Evolutionary conservation across 495 filamentous ascomycete genomes (phyloP).

Genomic region (Staphylotrichum tortipilum): DNA sequence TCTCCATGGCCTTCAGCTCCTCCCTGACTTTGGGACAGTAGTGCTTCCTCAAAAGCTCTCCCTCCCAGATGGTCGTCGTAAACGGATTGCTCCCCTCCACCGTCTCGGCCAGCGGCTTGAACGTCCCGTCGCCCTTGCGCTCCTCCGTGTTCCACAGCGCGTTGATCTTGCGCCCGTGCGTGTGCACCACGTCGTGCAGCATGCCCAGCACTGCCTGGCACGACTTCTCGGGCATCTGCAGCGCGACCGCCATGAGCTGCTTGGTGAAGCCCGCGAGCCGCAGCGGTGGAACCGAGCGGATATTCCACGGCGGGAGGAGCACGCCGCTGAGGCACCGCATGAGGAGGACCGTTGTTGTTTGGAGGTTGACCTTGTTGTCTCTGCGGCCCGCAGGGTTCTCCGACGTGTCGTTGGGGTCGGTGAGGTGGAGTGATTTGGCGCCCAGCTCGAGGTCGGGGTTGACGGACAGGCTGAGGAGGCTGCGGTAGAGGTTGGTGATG

Average conservation of each 20-base stretch:
- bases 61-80: conserved; percentile 86
- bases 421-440: conserved; percentile 68
- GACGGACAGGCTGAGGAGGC: conserved; percentile 64
- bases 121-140: conserved; percentile 62
- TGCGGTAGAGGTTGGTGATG: conserved; percentile 82
- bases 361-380: conserved; percentile 74
- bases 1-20: conserved; percentile 62
- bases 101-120: conserved; percentile 47
- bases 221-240: conserved; percentile 87
- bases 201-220: conserved; percentile 66
- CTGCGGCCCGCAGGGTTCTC: conserved; percentile 14
- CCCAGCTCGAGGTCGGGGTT: conserved; percentile 82
- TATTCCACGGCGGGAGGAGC: conserved; percentile 57
- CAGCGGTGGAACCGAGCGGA: conserved; percentile 56
- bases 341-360: conserved; percentile 84
- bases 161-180: conserved; percentile 32
- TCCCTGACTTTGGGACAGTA: conserved; percentile 80
- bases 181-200: conserved; percentile 62
- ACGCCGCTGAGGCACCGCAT: conserved; percentile 73
- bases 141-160: conserved; percentile 56
- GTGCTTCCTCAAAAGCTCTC: conserved; percentile 74
- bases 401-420: conserved; percentile 53
- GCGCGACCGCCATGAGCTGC: conserved; percentile 67
- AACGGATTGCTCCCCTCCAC: conserved; percentile 82
- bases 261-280: conserved; percentile 90